Conservation (phyloP, 2,329 filamentous ascomycete species). For the Stagonosporopsis vannaccii region DNA sequence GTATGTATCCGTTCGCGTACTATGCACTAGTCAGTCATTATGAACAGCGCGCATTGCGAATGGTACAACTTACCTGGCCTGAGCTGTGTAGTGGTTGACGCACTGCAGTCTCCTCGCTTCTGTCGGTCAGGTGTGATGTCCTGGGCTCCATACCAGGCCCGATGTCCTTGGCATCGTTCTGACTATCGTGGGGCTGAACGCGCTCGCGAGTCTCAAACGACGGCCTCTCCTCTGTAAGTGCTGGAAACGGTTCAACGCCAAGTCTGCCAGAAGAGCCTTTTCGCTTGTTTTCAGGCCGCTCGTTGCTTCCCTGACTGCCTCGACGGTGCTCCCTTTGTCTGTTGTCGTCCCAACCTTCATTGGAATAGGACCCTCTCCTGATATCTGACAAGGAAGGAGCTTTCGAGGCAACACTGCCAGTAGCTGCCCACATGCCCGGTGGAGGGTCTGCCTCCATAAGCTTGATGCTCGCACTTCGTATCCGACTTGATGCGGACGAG, state of each 20-base stretch:
- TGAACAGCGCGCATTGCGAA: neutral
- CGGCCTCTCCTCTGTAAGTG: constrained; percentile 37
- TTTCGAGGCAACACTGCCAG: constrained; percentile 49
- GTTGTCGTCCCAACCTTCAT: constrained; percentile 44
- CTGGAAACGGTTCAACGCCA: constrained; percentile 38
- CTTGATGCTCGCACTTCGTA: constrained; percentile 48
- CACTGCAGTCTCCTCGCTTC: constrained; percentile 18
- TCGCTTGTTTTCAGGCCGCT: constrained; percentile 15
- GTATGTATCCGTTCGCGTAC: constrained; percentile 52
- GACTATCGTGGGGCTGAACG: constrained; percentile 1
- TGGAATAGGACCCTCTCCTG: constrained; percentile 47
- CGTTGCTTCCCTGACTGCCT: constrained; percentile 34
- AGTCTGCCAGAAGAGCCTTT: constrained; percentile 26
- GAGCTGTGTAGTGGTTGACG: constrained; percentile 23
- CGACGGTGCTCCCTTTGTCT: constrained; percentile 35
- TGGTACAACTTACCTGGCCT: constrained; percentile 25
- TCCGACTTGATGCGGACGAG: constrained; percentile 40
- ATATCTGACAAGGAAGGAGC: constrained; percentile 55
- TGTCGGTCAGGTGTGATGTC: constrained; percentile 30
- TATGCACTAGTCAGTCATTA: constrained; percentile 20
- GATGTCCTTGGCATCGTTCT: constrained; percentile 20
- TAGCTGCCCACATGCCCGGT: constrained; percentile 56
- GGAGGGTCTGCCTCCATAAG: constrained; percentile 50
- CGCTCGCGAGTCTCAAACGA: constrained; percentile 17
- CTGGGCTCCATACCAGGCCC: constrained; percentile 16